Evolutionary conservation across 352 stramenopile genomes (phyloP), one percentile per base, ranked within the genome.

Genomic region (Phytophthora uliginosa): DNA sequence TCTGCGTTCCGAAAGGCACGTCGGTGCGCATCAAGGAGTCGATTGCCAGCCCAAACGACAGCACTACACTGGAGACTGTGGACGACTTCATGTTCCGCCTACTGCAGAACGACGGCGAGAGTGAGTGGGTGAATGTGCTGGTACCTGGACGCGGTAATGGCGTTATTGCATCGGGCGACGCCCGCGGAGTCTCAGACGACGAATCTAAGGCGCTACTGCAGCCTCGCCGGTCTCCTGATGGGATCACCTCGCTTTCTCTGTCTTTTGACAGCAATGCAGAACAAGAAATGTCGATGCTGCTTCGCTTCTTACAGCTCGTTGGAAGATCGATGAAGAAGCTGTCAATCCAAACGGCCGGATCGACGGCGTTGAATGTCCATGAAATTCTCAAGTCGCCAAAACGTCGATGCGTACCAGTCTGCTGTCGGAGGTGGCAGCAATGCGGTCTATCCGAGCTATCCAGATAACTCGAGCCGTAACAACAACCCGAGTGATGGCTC

Each of bases 111-210:
- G 69, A 76, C 8, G 52, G 38, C 17, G 31, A 71, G 10, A 71
- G 61, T 50, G 64, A 78, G 4, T 75, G 53, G 64, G 63, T 82
- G 4, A 73, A 84, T 20, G 62, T 82, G 9, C 42, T 84, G 7
- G 59, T 86, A 7, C 79, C 79, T 20, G 76, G 79, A 17, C 70
- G 61, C 45, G 76, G 64, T 1, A 76, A 71, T 33, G 76, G 76
- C 5, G 57, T 74, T 31, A 60, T 84, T 50, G 57, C 50, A 3
- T 59, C 62, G 18, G 34, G 63, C 18, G 12, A 56, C 18, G 38
- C 59, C 40, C 40, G 18, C 8, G 71, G 26, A 58, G 7, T 36
- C 7, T 48, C 42, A 9, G 13, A 55, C 18, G 20, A 66, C 36
- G n/a, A 54, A 15, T 20, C 7, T 22, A 17, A 62, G 34, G 7